phyloP scores from a whole-genome alignment of 352 stramenopile species.

The Labyrinthula sp. region DNA sequence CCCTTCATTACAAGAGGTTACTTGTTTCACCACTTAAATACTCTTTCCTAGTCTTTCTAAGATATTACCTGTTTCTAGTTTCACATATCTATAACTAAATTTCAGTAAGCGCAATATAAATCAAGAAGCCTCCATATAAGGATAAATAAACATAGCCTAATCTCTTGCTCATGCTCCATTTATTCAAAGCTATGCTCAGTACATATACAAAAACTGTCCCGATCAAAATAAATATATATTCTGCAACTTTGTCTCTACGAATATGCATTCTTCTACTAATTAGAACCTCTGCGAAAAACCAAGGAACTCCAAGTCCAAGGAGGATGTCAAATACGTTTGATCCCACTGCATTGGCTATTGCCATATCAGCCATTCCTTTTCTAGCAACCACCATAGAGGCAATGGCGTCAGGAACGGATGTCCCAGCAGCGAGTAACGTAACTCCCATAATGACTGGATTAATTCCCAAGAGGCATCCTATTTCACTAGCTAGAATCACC shows the following conservation, averaged over 20 bases:
- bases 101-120: too few species aligned
- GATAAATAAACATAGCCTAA: slow-evolving; percentile 13
- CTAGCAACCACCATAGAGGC: slow-evolving; percentile 37
- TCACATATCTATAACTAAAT: too few species aligned
- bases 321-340: slow-evolving; percentile 55
- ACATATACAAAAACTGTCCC: slow-evolving; percentile 13
- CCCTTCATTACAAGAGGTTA: too few species aligned
- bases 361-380: slow-evolving; percentile 45
- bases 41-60: too few species aligned
- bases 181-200: slow-evolving; percentile 2
- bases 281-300: slow-evolving; percentile 35
- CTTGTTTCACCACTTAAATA: too few species aligned
- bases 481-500: slow-evolving; percentile 25
- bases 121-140: slow-evolving; percentile 9
- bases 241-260: slow-evolving; percentile 5
- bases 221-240: slow-evolving; percentile 2
- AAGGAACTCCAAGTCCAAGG: slow-evolving; percentile 49
- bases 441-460: slow-evolving; percentile 34
- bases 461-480: slow-evolving; percentile 35
- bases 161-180: slow-evolving; percentile 5
- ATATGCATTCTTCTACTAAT: neutral
- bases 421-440: slow-evolving; percentile 36
- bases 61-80: too few species aligned
- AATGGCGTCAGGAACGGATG: slow-evolving; percentile 37
- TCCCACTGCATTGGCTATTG: slow-evolving; percentile 48